Evolutionary conservation across 2,329 filamentous ascomycete species (phyloP).

Genomic region (Aspergillus sp.): DNA sequence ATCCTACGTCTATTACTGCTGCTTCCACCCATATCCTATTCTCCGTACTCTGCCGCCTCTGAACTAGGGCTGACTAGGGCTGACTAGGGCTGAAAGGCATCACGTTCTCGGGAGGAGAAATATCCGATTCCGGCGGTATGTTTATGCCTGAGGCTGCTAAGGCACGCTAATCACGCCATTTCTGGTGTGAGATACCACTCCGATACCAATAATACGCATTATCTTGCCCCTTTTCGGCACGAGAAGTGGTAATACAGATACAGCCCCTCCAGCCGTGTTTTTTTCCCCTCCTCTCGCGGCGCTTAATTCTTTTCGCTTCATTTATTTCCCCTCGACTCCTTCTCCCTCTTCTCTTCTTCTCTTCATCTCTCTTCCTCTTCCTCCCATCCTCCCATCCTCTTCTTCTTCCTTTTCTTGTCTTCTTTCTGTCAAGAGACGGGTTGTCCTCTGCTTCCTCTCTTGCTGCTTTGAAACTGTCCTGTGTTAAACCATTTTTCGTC

Average conservation of each 20-base stretch:
- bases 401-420: conserved; percentile 9
- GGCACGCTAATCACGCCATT: conserved; percentile 2
- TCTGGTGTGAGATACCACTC: conserved; percentile 1
- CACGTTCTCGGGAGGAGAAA: neutral
- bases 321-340: conserved; percentile 3
- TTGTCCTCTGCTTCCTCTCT: conserved; percentile 15
- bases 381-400: conserved; percentile 13
- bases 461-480: conserved; percentile 1
- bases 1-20: too few relatives aligned
- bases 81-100: neutral
- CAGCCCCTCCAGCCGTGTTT: neutral
- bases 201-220: conserved; percentile 11
- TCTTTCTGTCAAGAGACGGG: conserved; percentile 16
- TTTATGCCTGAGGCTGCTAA: neutral
- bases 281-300: conserved; percentile 1
- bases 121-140: neutral
- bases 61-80: too few relatives aligned
- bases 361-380: conserved; percentile 20
- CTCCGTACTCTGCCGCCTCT: too few relatives aligned
- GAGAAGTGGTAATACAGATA: neutral
- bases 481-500: conserved; percentile 1
- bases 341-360: conserved; percentile 4
- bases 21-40: too few relatives aligned
- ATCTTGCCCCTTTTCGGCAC: neutral
- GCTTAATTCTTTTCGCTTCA: neutral